Percentiles rank a stretch among this genome's conserved stretches.
phyloP scores from a whole-genome alignment of 768 basidiomycete genomes.

The Termitomyces sp. region DNA sequence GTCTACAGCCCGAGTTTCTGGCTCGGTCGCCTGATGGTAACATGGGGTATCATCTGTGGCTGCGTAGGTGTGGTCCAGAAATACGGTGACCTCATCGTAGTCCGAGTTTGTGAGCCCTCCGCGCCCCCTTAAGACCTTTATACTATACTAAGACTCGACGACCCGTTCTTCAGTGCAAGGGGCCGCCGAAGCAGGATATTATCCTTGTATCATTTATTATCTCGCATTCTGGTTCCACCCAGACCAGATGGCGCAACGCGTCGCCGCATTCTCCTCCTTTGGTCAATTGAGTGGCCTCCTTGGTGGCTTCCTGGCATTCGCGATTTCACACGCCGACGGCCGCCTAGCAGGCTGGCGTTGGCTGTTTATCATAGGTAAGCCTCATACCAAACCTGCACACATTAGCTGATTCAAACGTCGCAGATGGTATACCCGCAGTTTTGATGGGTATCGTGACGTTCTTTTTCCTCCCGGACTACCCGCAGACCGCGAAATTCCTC shows the following conservation, averaged over 20 bases:
- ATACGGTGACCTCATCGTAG: slow-evolving; percentile 6
- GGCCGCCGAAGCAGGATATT: slow-evolving; percentile 14
- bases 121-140: too few species aligned
- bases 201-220: slow-evolving; percentile 12
- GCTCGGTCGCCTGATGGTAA: slow-evolving; percentile 11
- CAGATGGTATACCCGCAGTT: slow-evolving; percentile 11
- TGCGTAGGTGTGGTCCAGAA: slow-evolving; percentile 10
- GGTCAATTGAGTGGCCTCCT: slow-evolving; percentile 12
- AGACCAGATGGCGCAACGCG: slow-evolving; percentile 6
- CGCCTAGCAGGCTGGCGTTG: slow-evolving; percentile 13
- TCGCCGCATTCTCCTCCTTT: slow-evolving; percentile 12
- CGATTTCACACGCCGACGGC: slow-evolving; percentile 10
- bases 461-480: slow-evolving; percentile 10
- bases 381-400: not conserved
- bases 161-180: slow-evolving; percentile 8
- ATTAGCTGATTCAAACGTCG: not conserved
- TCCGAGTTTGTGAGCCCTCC: slow-evolving; percentile 8
- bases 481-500: slow-evolving; percentile 11
- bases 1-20: slow-evolving; percentile 10
- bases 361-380: slow-evolving; percentile 10
- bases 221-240: slow-evolving; percentile 14
- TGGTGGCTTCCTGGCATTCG: slow-evolving; percentile 10
- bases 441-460: slow-evolving; percentile 10
- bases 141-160: too few species aligned
- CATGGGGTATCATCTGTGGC: slow-evolving; percentile 11